Evolutionary conservation across 2,329 filamentous ascomycete genomes (phyloP).

Genomic region (Fusarium tricinctum): DNA sequence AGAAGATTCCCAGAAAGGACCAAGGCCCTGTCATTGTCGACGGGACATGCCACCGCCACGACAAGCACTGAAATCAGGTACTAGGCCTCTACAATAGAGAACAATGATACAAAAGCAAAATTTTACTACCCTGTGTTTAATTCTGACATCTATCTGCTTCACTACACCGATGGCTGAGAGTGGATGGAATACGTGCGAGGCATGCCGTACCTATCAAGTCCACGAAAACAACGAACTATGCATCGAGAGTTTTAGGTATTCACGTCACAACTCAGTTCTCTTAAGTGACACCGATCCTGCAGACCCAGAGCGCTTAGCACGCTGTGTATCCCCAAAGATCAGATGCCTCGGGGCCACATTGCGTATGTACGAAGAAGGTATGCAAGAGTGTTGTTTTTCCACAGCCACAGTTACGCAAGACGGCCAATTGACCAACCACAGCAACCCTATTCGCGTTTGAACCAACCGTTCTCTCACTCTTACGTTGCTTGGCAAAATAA

Average conservation of each 20-base stretch:
- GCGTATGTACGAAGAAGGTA: background rate
- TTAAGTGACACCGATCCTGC: background rate
- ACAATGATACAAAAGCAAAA: background rate
- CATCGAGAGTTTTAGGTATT: background rate
- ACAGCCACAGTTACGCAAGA: constrained; percentile 3
- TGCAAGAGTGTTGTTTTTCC: background rate
- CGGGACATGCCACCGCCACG: constrained; percentile 34
- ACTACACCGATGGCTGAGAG: background rate
- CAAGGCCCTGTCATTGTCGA: constrained; percentile 38
- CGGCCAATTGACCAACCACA: background rate
- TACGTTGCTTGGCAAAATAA: background rate
- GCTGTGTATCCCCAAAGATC: constrained; percentile 5
- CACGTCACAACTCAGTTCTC: background rate
- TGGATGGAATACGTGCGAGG: background rate
- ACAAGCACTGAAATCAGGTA: constrained; percentile 12
- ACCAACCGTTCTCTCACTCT: constrained; percentile 8
- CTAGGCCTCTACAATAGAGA: background rate
- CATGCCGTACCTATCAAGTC: background rate
- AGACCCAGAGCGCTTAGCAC: constrained; percentile 1
- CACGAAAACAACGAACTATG: background rate
- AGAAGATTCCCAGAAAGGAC: constrained; percentile 22
- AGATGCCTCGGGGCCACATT: background rate
- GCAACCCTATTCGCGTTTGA: background rate
- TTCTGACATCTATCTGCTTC: background rate
- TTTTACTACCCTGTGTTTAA: background rate